A percentile compares a stretch with the other conserved stretches of the same genome.
These are phyloP conservation scores for Tricholoma hemisulphureum DNA, from an alignment of 768 basidiomycete genomes.

Conservation along the genomic window DNA sequence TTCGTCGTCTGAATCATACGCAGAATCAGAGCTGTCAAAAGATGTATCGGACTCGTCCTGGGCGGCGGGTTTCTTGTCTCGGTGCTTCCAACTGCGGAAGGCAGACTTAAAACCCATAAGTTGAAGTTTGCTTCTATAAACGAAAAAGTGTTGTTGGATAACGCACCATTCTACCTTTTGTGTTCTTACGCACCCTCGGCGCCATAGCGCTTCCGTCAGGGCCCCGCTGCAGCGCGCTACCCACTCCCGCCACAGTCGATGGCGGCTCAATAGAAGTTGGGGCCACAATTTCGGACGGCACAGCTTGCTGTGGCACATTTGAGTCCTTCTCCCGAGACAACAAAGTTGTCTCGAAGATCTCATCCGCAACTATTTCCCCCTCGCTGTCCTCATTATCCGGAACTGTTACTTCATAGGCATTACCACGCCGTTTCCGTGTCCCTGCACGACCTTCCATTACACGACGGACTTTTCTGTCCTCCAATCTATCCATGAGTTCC, in stretches of 20 bases:
- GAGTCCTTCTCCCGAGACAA: slow-evolving; percentile 4
- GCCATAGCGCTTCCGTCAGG: slow-evolving; percentile 56
- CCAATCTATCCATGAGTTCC: slow-evolving; percentile 54
- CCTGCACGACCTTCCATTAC: slow-evolving; percentile 47
- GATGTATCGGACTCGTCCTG: slow-evolving; percentile 55
- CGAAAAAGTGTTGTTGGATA: slow-evolving; percentile 1
- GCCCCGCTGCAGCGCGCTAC: slow-evolving; percentile 66
- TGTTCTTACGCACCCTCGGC: slow-evolving; percentile 50
- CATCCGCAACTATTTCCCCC: slow-evolving; percentile 19
- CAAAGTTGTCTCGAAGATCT: not conserved
- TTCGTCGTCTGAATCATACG: slow-evolving; percentile 43
- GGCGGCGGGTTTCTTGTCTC: slow-evolving; percentile 19
- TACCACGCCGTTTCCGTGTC: slow-evolving; percentile 48
- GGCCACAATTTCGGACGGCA: not conserved
- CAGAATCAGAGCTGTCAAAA: slow-evolving; percentile 79
- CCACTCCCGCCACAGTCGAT: slow-evolving; percentile 36
- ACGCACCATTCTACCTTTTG: slow-evolving; percentile 45
- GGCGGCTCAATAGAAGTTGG: slow-evolving; percentile 12
- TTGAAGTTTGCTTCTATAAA: slow-evolving; percentile 17
- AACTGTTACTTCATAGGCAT: slow-evolving; percentile 38
- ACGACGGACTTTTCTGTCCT: slow-evolving; percentile 58
- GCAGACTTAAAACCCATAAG: slow-evolving; percentile 11
- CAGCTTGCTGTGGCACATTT: not conserved
- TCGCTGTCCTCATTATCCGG: slow-evolving; percentile 29
- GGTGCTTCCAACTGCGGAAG: slow-evolving; percentile 53